Percentiles rank a stretch among this genome's conserved stretches.
Evolutionary conservation across 257 asterid genomes (phyloP).

Genomic region (Paraleonurus japonicus): DNA sequence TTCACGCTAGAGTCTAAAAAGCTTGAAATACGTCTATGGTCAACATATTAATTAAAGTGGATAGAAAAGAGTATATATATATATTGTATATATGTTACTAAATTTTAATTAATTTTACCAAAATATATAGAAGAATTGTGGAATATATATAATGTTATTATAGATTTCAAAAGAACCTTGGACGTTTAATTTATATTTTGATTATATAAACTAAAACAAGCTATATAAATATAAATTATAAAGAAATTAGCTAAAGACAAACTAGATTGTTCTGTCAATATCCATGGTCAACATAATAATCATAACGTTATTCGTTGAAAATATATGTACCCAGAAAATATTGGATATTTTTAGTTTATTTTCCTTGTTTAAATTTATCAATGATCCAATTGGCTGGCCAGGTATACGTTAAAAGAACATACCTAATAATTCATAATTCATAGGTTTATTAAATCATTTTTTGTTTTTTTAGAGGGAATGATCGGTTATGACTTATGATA

Average conservation of each 20-base stretch:
- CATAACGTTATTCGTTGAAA: neutral
- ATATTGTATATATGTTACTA: neutral
- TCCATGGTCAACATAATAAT: conserved; percentile 11
- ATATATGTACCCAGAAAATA: neutral
- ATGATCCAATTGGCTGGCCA: neutral
- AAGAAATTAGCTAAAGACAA: neutral
- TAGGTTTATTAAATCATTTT: neutral
- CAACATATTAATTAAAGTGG: neutral
- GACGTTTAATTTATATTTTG: too few relatives aligned
- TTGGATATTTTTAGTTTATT: neutral
- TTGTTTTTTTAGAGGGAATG: too few relatives aligned
- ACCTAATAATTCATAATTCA: neutral
- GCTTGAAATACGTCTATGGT: conserved; percentile 11
- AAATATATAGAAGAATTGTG: neutral
- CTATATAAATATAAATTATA: neutral
- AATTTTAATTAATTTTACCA: neutral
- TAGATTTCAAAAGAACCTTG: too few relatives aligned
- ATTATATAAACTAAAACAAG: too few relatives aligned
- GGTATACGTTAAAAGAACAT: neutral
- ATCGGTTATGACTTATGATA: neutral
- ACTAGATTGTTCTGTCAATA: neutral
- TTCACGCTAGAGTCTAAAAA: conserved; percentile 26
- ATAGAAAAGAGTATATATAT: neutral
- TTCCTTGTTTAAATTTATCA: too few relatives aligned
- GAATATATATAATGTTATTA: neutral